Percentiles rank a stretch among this genome's conserved stretches.
Evolutionary conservation across 306 rosid species (phyloP).

Genomic region (Prosopis cineraria): DNA sequence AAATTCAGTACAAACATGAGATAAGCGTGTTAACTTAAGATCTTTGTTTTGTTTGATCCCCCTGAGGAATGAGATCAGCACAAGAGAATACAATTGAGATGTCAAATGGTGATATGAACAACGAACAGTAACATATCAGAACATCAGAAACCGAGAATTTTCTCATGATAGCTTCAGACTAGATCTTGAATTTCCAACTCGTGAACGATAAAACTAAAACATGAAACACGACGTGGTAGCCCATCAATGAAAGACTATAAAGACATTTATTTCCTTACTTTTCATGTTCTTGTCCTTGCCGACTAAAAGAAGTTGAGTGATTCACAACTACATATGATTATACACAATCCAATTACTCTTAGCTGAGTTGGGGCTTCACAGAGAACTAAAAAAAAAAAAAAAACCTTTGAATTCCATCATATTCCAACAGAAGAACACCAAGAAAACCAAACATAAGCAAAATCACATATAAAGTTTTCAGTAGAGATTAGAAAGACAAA

Average conservation of each 20-base stretch:
- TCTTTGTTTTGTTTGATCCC: background rate
- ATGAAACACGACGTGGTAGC: slow-evolving; percentile 22
- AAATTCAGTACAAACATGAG: slow-evolving; percentile 12
- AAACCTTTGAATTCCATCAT: slow-evolving; percentile 18
- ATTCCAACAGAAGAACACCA: slow-evolving; percentile 22
- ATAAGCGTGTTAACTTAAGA: slow-evolving; percentile 1
- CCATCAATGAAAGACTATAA: background rate
- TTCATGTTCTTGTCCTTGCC: slow-evolving; percentile 24
- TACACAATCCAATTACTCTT: slow-evolving; percentile 6
- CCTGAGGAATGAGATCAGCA: background rate
- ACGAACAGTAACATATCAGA: slow-evolving; percentile 9
- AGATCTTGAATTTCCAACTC: slow-evolving; percentile 44
- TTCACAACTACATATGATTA: slow-evolving; percentile 11
- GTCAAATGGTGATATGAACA: slow-evolving; percentile 7
- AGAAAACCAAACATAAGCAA: background rate
- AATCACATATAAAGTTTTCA: slow-evolving; percentile 17
- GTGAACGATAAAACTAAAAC: slow-evolving; percentile 22
- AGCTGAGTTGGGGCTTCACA: slow-evolving; percentile 26
- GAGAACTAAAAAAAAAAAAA: slow-evolving; percentile 12
- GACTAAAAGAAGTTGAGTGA: background rate
- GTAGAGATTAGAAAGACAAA: background rate
- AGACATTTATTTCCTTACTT: background rate
- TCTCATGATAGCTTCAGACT: slow-evolving; percentile 19
- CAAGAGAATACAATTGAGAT: background rate
- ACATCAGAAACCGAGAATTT: slow-evolving; percentile 13